phyloP scores from a whole-genome alignment of 2,329 filamentous ascomycete species.

The Macrophomina phaseolina region DNA sequence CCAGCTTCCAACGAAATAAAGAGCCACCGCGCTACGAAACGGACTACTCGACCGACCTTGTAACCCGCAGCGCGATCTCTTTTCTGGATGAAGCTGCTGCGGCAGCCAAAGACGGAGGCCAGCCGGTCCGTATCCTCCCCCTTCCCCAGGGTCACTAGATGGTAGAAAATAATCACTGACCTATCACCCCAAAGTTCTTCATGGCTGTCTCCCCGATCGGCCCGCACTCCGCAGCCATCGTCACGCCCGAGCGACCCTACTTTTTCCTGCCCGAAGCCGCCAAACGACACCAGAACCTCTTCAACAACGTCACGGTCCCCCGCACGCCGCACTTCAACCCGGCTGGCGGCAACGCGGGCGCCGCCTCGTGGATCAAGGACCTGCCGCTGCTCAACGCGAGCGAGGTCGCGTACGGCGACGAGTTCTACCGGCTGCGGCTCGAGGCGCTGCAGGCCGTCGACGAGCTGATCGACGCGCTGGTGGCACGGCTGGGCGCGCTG shows the following conservation, averaged over 20 bases:
- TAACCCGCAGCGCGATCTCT: slow-evolving; percentile 63
- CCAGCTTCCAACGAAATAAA: slow-evolving; percentile 66
- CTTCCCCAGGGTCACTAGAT: neutral
- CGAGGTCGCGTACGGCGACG: slow-evolving; percentile 59
- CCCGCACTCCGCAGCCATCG: slow-evolving; percentile 56
- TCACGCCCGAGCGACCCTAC: neutral
- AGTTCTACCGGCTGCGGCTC: slow-evolving; percentile 58
- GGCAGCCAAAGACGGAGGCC: slow-evolving; percentile 59
- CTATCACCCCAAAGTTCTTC: slow-evolving; percentile 59
- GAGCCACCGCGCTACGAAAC: slow-evolving; percentile 61
- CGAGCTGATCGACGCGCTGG: slow-evolving; percentile 56
- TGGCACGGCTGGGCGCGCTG: slow-evolving; percentile 46
- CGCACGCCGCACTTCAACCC: slow-evolving; percentile 71
- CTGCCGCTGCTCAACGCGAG: slow-evolving; percentile 53
- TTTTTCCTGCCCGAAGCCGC: slow-evolving; percentile 63
- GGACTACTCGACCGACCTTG: slow-evolving; percentile 64
- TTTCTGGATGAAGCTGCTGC: slow-evolving; percentile 68
- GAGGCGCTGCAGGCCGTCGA: slow-evolving; percentile 60
- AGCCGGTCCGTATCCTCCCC: slow-evolving; percentile 46
- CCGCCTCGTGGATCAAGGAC: slow-evolving; percentile 52
- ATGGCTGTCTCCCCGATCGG: slow-evolving; percentile 69
- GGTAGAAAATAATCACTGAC: neutral
- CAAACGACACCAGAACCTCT: slow-evolving; percentile 66
- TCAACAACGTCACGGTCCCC: slow-evolving; percentile 64
- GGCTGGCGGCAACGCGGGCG: slow-evolving; percentile 50